Base-by-base conservation (phyloP, 75 land plant species). In the Adiantum capillusveneris region DNA sequence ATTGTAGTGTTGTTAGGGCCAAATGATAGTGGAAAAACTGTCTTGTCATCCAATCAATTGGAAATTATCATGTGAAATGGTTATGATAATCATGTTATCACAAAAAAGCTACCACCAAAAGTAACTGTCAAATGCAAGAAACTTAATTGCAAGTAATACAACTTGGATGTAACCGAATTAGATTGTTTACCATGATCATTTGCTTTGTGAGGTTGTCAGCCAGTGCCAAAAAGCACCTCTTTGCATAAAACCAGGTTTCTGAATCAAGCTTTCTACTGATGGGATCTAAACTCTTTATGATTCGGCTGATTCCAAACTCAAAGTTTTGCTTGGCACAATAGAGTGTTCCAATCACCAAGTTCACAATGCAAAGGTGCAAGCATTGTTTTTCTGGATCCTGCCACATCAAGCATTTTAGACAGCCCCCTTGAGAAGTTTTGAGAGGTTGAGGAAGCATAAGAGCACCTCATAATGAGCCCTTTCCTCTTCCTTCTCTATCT, bases 271-370 rank as follows among this genome's bases (percentile, higher is more conserved):
- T 72, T 42, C 65, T 66, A 24, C 58, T 60, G 44, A 59, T 66
- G 21, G 75, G 75, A 28, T 72, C 75, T 34, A 72, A 44, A 52
- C 75, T 72, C 53, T 63, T 65, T 30, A 72, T 72, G 14, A 72
- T 56, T 42, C 75, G 62, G 25, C 75, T 55, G 12, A 72, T 72
- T 18, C 75, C 75, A 53, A 72, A 72, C 59, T 72, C 75, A 58
- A 72, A 72, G 43, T 72, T 72, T 43, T 72, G 75, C 25, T 72
- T 72, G 16, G 70, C 70, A 60, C 75, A 72, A 50, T 72, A 72
- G 31, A 72, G 57, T 19, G 75, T 72, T 17, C 75, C 75, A 37
- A 72, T 72, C 31, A 72, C 75, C 39, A 72, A 29, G 31, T 72
- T 72, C 30, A 72, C 75, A 0, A 72, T 72, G 51, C 75, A 72